Conservation (phyloP, 176 grass and related monocot species). For the Oryza coarctata region DNA sequence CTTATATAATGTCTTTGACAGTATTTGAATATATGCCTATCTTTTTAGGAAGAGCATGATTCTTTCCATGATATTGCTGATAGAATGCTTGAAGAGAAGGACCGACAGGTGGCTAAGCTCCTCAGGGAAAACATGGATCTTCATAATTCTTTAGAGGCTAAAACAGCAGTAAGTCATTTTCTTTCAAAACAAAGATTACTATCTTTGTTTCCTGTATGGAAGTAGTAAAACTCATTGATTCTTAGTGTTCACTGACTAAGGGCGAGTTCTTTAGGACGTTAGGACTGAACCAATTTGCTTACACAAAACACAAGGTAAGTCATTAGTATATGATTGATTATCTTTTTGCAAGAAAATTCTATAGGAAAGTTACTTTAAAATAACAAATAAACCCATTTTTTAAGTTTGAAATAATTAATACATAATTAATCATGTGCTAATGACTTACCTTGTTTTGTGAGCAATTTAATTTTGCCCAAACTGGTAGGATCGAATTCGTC, state of each 20-base stretch:
- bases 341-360: no score
- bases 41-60: constrained; percentile 89
- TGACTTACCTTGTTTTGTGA: no score
- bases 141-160: constrained; percentile 67
- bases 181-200: constrained; percentile 14
- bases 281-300: no score
- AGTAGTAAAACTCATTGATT: neutral
- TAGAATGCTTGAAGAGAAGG: constrained; percentile 96
- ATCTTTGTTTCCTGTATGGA: constrained; percentile 12
- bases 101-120: constrained; percentile 70
- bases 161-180: constrained; percentile 42
- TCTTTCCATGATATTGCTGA: constrained; percentile 86
- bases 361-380: no score
- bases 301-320: no score
- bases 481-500: no score
- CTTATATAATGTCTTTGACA: constrained; percentile 1
- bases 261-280: no score
- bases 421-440: no score
- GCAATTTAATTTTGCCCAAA: no score
- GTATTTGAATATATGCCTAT: constrained; percentile 29
- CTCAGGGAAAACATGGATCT: constrained; percentile 82
- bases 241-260: constrained; percentile 3
- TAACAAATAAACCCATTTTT: no score
- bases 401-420: no score
- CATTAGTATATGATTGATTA: no score